phyloP scores from a whole-genome alignment of 2,329 filamentous ascomycete genomes.

The Amauroascus niger region DNA sequence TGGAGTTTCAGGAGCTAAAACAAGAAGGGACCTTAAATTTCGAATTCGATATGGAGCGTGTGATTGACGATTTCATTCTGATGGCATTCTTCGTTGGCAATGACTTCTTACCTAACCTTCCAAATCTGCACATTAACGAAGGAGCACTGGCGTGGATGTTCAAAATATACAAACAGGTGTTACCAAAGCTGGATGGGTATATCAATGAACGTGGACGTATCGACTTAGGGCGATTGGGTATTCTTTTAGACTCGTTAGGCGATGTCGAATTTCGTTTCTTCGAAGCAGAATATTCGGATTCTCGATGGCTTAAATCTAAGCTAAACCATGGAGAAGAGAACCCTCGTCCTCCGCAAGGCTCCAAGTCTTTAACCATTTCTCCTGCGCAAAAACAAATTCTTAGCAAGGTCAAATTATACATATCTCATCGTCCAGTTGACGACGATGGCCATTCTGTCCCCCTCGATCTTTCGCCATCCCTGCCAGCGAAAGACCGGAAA shows the following conservation, averaged over 20 bases:
- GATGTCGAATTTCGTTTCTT: conserved; percentile 90
- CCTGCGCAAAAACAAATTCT: conserved; percentile 73
- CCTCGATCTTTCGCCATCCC: conserved; percentile 61
- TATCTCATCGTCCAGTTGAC: conserved; percentile 56
- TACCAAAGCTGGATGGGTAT: conserved; percentile 82
- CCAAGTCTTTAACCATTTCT: conserved; percentile 61
- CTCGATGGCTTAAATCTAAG: conserved; percentile 87
- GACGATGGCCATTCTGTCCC: conserved; percentile 40
- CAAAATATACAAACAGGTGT: conserved; percentile 80
- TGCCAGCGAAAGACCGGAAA: conserved; percentile 78
- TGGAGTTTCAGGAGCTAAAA: conserved; percentile 92
- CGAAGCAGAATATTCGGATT: conserved; percentile 77
- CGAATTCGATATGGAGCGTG: conserved; percentile 81
- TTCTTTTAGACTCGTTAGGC: conserved; percentile 72
- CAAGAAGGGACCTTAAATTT: conserved; percentile 61
- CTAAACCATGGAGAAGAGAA: conserved; percentile 60
- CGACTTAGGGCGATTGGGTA: conserved; percentile 67
- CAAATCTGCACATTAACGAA: conserved; percentile 95
- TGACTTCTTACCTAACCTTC: conserved; percentile 95
- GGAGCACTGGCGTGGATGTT: conserved; percentile 97
- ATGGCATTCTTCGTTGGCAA: conserved; percentile 99
- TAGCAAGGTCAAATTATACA: conserved; percentile 69
- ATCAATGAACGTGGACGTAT: conserved; percentile 94
- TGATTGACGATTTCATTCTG: conserved; percentile 98
- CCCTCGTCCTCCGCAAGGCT: conserved; percentile 47